Base-by-base conservation (phyloP, 2,329 filamentous ascomycete species). In the Aspergillus ochraceoroseus region DNA sequence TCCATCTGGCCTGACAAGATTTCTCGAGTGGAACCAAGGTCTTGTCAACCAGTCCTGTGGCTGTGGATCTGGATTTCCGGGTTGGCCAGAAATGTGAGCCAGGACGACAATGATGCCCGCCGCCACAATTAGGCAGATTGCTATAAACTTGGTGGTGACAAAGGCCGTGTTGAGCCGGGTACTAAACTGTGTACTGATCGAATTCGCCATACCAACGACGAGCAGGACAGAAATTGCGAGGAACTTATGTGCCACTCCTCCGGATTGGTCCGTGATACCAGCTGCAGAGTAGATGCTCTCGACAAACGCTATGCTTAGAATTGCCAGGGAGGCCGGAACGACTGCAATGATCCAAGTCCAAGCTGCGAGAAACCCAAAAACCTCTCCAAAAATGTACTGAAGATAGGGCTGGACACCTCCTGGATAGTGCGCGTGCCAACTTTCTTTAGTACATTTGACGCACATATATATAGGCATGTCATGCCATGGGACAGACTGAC, bases 341-440 rank as follows among this genome's bases (percentile, higher is more conserved):
- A 51, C 41, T 0, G 46, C 48, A 9, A 51, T 39, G n/a, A 51
- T 47, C 48, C 48, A 51, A 2, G 48, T 51, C 48, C 48, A 51
- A 4, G 48, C 48, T 0, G 48, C 43, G 5, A 51, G 43, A n/a
- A 49, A 51, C 1, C 48, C 48, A 12, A 48, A 47, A 5, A 49
- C 30, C n/a, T 51, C 48, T 13, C 48, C 48, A 12, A 49, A 51
- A 2, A 43, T 45, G 25, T 51, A 51, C 23, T 46, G 48, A 0
- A 51, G 43, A 28, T 49, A 51, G 0, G 48, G 48, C 12, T 51
- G 48, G 5, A 51, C 46, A n/a, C 47, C 47, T 2, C 47, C 47
- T 48, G 12, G 0, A n/a, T 4, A 6, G 2, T 6, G 2, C 8
- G 2, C 22, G 7, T 14, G 15, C 31, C 5, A 29, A 18, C 18